Evolutionary conservation across 345 rosid species (phyloP).

Genomic region (Sonneratia caseolaris): DNA sequence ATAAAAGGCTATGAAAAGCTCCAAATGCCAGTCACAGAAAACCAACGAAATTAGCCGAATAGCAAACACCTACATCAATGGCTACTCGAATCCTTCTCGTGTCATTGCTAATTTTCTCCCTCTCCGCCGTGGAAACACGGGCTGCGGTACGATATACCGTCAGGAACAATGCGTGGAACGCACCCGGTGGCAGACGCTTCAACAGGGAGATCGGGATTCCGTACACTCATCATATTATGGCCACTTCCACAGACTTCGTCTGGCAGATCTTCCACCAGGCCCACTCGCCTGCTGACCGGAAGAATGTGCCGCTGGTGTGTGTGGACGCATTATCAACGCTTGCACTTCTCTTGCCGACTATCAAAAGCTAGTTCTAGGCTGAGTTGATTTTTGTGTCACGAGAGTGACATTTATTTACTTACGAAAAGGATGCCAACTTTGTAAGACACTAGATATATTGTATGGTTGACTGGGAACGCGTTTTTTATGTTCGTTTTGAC

Average conservation of each 20-base stretch:
- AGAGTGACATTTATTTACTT: no score
- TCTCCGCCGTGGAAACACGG: slow-evolving; percentile 11
- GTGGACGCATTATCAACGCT: neutral
- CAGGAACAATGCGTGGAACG: slow-evolving; percentile 22
- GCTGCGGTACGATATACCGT: slow-evolving; percentile 31
- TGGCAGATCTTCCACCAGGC: slow-evolving; percentile 30
- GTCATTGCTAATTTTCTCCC: slow-evolving; percentile 11
- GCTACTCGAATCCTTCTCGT: slow-evolving; percentile 4
- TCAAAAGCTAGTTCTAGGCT: no score
- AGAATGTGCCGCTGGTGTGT: slow-evolving; percentile 7
- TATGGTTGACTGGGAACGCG: no score
- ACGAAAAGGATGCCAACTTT: no score
- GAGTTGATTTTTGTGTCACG: no score
- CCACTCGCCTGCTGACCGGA: slow-evolving; percentile 13
- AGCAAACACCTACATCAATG: slow-evolving; percentile 10
- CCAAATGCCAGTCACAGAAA: neutral
- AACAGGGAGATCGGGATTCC: slow-evolving; percentile 20
- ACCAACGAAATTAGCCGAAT: neutral
- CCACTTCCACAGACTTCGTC: slow-evolving; percentile 25
- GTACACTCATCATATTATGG: slow-evolving; percentile 19
- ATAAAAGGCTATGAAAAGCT: neutral
- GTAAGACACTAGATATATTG: no score
- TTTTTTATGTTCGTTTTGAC: neutral
- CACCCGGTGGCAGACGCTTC: slow-evolving; percentile 26
- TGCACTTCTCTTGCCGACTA: neutral